A percentile compares a stretch with the other conserved stretches of the same genome.
Evolutionary conservation across 2,329 filamentous ascomycete species (phyloP).

Genomic region (Colletotrichum sidae): DNA sequence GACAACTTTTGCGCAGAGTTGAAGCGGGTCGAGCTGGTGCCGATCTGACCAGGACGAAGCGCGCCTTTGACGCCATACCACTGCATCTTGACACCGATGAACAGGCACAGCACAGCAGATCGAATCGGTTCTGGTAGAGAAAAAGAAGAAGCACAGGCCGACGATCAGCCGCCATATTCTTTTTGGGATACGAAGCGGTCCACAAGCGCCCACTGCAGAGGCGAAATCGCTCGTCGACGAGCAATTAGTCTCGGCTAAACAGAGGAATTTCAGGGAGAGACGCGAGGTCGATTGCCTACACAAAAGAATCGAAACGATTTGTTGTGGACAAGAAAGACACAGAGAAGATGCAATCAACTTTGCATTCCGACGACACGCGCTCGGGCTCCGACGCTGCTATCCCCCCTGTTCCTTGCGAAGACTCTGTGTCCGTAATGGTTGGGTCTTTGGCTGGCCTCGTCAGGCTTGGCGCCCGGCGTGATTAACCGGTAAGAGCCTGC

Average conservation of each 20-base stretch:
- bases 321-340: no score
- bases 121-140: conserved; percentile 1
- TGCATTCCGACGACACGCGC: background rate
- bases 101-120: conserved; percentile 23
- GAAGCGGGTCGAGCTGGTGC: conserved; percentile 17
- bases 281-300: no score
- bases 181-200: conserved; percentile 24
- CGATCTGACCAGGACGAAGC: conserved; percentile 24
- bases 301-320: no score
- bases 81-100: conserved; percentile 19
- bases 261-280: conserved; percentile 3
- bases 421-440: no score
- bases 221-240: conserved; percentile 8
- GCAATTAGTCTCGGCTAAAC: background rate
- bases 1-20: conserved; percentile 1
- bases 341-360: no score
- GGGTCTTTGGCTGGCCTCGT: background rate
- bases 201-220: conserved; percentile 15
- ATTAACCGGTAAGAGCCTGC: conserved; percentile 21
- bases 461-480: conserved; percentile 19
- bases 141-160: conserved; percentile 7
- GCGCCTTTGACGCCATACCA: conserved; percentile 23
- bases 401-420: no score
- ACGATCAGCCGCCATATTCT: conserved; percentile 14
- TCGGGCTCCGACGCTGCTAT: background rate